Percentiles rank a stretch among this genome's conserved stretches.
These are phyloP conservation scores for Penicillium goetzii DNA, from an alignment of 495 filamentous ascomycete species.

Conservation along the genomic window DNA sequence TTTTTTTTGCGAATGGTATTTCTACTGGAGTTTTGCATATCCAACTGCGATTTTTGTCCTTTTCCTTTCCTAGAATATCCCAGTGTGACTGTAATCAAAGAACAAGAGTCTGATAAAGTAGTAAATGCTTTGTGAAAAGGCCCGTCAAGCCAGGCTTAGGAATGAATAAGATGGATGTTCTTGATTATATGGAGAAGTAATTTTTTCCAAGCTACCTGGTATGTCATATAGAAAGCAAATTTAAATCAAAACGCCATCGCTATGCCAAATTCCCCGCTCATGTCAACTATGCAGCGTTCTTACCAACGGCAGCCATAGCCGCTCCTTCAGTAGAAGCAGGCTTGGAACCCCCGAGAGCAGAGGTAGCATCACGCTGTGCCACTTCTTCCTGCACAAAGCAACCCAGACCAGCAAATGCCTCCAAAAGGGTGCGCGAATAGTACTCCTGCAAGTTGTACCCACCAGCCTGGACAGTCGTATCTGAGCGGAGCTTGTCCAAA, in stretches of 20 bases:
- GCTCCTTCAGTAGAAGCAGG: conserved; percentile 39
- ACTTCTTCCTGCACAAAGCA: conserved; percentile 83
- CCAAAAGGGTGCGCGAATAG: conserved; percentile 75
- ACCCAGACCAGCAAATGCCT: conserved; percentile 88
- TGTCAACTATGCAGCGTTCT: conserved; percentile 3
- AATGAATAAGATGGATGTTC: background rate
- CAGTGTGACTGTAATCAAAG: background rate
- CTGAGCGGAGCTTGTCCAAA: conserved; percentile 64
- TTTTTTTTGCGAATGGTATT: conserved; percentile 9
- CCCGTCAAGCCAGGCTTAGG: background rate
- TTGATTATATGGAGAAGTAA: background rate
- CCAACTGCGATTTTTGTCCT: background rate
- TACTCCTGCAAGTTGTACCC: conserved; percentile 85
- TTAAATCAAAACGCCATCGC: conserved; percentile 51
- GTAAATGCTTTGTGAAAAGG: background rate
- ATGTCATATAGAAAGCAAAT: background rate
- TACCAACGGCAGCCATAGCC: conserved; percentile 33
- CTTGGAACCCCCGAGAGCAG: conserved; percentile 22
- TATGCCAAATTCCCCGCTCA: conserved; percentile 40
- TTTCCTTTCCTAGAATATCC: background rate
- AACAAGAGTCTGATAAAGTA: too few relatives aligned
- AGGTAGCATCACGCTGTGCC: conserved; percentile 41
- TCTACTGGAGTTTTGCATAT: background rate
- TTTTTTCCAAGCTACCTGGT: background rate
- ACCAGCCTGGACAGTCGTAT: conserved; percentile 67